Evolutionary conservation across 2,329 filamentous ascomycete species (phyloP), one percentile per base, ranked within the genome.

Genomic region (Metarhizium humberi): DNA sequence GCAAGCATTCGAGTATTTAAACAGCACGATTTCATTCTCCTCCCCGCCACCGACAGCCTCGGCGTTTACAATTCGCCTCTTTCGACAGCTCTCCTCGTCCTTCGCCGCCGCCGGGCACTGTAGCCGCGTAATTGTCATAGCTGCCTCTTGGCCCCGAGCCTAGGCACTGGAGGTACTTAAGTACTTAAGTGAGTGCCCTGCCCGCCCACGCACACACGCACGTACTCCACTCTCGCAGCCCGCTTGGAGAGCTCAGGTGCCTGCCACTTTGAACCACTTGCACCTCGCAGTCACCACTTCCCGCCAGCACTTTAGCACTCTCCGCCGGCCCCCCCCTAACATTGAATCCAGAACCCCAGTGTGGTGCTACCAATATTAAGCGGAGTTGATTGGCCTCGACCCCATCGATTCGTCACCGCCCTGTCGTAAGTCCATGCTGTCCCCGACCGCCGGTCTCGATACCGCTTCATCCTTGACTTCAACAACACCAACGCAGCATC

Each of bases 321-420:
- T 25, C 25, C 25, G 25, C 25, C 25, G 4, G 25, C 25, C 25
- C 25, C 25, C 25, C 25, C 25, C 25, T 25, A 25, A 25, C 25
- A 25, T 25, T 25, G 25, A 25, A 25, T 25, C 25, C 25, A 25
- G 25, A 25, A 25, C 32, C 32, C 32, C 32, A 34, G 32, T 34
- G 32, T 11, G 32, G 32, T 34, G 32, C 32, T 25, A 25, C 25
- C 25, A 25, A 25, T 25, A 25, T 25, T 25, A 25, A 25, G 25
- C 25, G 25, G 25, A 25, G 1, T 25, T 4, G 25, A 25, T 25
- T 25, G 25, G 25, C 25, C 25, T 25, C 32, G 32, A 7, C 32
- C 43, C 32, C 5, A 10, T 42, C 16, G 50, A 52, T 43, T 52
- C 50, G 36, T 52, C 50, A 52, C 50, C 50, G 50, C 36, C 50